Evolutionary conservation across 2,329 filamentous ascomycete species (phyloP), one percentile per base, ranked within the genome.

Genomic region (Aspergillus pseudoviridinutans): DNA sequence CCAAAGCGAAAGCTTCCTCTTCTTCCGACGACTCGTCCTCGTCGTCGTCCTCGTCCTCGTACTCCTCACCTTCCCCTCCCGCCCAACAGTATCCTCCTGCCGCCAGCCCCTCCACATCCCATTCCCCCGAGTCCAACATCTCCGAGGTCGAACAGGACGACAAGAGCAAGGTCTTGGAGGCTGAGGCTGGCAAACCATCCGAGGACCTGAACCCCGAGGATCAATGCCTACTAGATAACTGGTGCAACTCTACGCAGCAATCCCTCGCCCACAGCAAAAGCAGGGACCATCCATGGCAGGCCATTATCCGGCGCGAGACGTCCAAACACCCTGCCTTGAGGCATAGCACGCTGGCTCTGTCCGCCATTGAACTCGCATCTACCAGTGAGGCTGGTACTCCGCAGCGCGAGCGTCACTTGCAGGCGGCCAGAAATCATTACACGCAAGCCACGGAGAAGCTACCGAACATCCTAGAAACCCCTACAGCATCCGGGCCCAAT

Each of bases 311-410:
- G 3, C 58, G 55, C n/a, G 50, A 60, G 17, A 22, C 55, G n/a
- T 17, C 47, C 25, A 1, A 17, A 3, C n/a, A 54, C 14, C 42
- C 54, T 8, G 41, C 52, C 5, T 41, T 60, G 2, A 52, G 41
- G 46, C 32, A 60, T n/a, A 53, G 58, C 35, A 57, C 47, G 1
- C 44, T 60, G 14, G 58, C 55, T 4, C 24, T 60, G 8, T 53
- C 58, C 4, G 58, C 55, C 22, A 10, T 58, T 0, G 24, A 57
- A 20, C 42, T 55, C 5, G 50, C 50, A n/a, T 29, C 22, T 2
- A 12, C 49, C 7, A 20, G 28, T 17, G 41, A 35, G 29, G 17
- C 25, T 4, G 54, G 27, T 17, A 20, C 50, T 12, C 14, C 32
- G 9, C 28, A 54, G 24, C 47, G 24, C n/a, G 44, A 49, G 24